A percentile compares a stretch with the other conserved stretches of the same genome.
Conservation (phyloP, 768 basidiomycete genomes). For the Pleurotus tuber-regium region DNA sequence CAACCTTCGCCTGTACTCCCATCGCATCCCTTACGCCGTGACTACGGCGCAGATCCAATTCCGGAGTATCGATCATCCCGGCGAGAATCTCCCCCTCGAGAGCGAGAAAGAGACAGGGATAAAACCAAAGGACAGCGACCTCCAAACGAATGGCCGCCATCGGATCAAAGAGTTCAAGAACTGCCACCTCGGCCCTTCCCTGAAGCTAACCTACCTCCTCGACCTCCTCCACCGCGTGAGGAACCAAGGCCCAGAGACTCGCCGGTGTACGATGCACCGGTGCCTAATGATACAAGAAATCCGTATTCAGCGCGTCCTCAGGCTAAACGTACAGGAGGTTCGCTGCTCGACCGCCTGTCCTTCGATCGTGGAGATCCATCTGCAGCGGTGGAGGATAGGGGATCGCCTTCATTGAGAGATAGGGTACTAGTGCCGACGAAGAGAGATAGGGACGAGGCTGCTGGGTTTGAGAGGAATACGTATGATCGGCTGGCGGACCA, state of each 20-base stretch:
- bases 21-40: background rate
- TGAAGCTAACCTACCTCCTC: conserved; percentile 2
- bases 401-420: conserved; percentile 32
- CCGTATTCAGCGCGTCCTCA: conserved; percentile 13
- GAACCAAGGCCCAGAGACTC: background rate
- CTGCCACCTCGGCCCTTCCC: background rate
- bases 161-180: background rate
- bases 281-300: background rate
- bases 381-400: conserved; percentile 6
- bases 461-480: conserved; percentile 8
- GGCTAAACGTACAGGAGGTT: conserved; percentile 20
- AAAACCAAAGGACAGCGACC: background rate
- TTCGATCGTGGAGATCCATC: conserved; percentile 18
- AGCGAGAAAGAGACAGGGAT: background rate
- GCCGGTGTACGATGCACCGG: background rate
- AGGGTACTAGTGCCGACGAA: conserved; percentile 38
- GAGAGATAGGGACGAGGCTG: conserved; percentile 35
- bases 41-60: background rate
- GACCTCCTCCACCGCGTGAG: background rate
- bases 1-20: background rate
- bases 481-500: conserved; percentile 22
- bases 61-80: background rate
- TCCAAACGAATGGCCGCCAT: background rate
- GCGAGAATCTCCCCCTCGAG: background rate
- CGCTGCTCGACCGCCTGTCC: conserved; percentile 34